Percentiles rank a stretch among this genome's conserved stretches.
phyloP scores from a whole-genome alignment of 148 eudicot species.

The Cornus florida region DNA sequence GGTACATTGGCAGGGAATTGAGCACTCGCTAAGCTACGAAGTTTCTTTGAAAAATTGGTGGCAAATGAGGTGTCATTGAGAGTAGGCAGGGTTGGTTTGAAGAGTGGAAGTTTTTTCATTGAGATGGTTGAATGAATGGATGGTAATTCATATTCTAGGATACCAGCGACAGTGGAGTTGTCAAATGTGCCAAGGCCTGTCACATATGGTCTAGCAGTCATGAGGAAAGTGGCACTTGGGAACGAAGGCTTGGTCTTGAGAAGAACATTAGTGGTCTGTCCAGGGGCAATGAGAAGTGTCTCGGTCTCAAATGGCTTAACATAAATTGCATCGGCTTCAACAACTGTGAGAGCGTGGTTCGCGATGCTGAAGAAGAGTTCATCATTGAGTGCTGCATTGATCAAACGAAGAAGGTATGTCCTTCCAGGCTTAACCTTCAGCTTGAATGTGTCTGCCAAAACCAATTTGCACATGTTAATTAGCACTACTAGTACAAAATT shows the following conservation, averaged over 20 bases:
- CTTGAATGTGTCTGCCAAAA: slow-evolving; percentile 50
- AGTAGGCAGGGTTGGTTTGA: slow-evolving; percentile 52
- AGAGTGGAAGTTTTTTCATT: slow-evolving; percentile 43
- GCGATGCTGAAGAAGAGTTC: slow-evolving; percentile 67
- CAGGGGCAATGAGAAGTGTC: slow-evolving; percentile 41
- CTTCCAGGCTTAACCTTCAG: slow-evolving; percentile 53
- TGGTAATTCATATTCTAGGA: slow-evolving; percentile 49
- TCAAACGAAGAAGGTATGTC: slow-evolving; percentile 51
- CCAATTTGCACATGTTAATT: neutral
- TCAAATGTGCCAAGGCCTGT: slow-evolving; percentile 67
- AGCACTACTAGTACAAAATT: too few species aligned
- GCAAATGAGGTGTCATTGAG: slow-evolving; percentile 57
- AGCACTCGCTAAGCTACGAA: slow-evolving; percentile 50
- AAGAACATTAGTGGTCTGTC: slow-evolving; percentile 60
- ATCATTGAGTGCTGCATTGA: slow-evolving; percentile 69
- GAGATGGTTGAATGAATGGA: neutral
- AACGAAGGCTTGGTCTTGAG: slow-evolving; percentile 38
- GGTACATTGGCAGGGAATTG: slow-evolving; percentile 73
- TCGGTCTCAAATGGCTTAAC: slow-evolving; percentile 50
- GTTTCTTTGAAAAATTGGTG: slow-evolving; percentile 37
- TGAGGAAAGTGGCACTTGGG: slow-evolving; percentile 52
- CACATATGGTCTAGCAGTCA: slow-evolving; percentile 64
- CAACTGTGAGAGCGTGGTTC: slow-evolving; percentile 47
- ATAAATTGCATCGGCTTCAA: slow-evolving; percentile 48
- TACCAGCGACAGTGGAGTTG: slow-evolving; percentile 63